Base-by-base conservation (phyloP, 2,329 filamentous ascomycete species). In the Cryoendolithus antarcticus region DNA sequence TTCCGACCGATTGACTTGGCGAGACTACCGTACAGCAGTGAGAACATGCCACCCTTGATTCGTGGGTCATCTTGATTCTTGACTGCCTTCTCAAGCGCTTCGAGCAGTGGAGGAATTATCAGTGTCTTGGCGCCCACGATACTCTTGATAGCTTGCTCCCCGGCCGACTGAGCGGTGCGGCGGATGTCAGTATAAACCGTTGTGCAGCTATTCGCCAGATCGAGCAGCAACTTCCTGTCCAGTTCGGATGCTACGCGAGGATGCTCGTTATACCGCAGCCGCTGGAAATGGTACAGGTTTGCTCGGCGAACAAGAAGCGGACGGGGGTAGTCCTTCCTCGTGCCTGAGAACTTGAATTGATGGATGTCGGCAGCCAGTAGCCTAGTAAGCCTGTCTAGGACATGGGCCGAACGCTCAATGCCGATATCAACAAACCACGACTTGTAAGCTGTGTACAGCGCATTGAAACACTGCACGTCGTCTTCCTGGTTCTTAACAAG, bases 351-450 rank as follows among this genome's bases (percentile, higher is more conserved):
- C 62, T 94, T 95, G 69, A 95, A 98, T 0, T 89, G 83, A 15
- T 85, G 77, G 44, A 88, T 82, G 53, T 98, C 91, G 4, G 85
- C 80, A 51, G 80, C 79, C 56, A 95, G 82, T 1, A 98, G 72
- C 38, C 86, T 76, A 4, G 82, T 76, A 9, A 96, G 80, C 12
- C 91, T 74, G 58, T 98, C 91, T 7, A 96, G 69, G 2, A 93
- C 84, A 58, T 95, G 91, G 0, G 91, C 89, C 11, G 89, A 95
- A 43, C 89, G 75, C 62, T 98, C 91, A 44, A 95, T 93, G 11
- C 93, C 91, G 31, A 98, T 88, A 54, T 98, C 91, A 2, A 93
- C 86, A 53, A 98, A 96, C 86, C 88, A 98, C 6, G 85, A 91
- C 32, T 86, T 74, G 59, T 95, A 98, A 1, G 89, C 85, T 13